A percentile compares a stretch with the other conserved stretches of the same genome.
Evolutionary conservation across 768 basidiomycete species (phyloP).

Genomic region (Russula brevipes): DNA sequence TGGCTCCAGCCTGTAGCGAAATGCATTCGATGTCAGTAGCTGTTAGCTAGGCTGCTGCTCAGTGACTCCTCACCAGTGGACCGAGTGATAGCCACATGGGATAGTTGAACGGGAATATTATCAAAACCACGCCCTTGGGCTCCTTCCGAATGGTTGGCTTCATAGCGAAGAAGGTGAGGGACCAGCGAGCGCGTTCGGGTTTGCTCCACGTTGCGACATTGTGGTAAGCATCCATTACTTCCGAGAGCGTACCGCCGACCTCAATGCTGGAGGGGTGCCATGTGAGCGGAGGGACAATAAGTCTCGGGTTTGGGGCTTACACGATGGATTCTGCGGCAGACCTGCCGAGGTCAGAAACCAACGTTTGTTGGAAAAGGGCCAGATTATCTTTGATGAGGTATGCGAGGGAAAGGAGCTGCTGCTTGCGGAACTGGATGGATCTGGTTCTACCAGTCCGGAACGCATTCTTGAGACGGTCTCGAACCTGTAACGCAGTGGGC

Average conservation of each 20-base stretch:
- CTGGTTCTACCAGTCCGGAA: slow-evolving; percentile 64
- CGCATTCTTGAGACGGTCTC: slow-evolving; percentile 47
- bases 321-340: slow-evolving; percentile 55
- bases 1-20: slow-evolving; percentile 32
- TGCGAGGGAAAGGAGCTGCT: slow-evolving; percentile 69
- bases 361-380: slow-evolving; percentile 51
- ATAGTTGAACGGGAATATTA: slow-evolving; percentile 74
- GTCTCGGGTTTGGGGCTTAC: slow-evolving; percentile 29
- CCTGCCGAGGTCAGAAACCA: slow-evolving; percentile 59
- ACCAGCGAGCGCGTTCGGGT: slow-evolving; percentile 52
- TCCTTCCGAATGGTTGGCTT: slow-evolving; percentile 65
- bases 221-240: slow-evolving; percentile 49
- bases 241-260: slow-evolving; percentile 47
- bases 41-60: too few relatives aligned
- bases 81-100: slow-evolving; percentile 55
- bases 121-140: slow-evolving; percentile 67
- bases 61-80: slow-evolving; percentile 45
- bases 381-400: slow-evolving; percentile 72
- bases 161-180: slow-evolving; percentile 52
- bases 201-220: slow-evolving; percentile 73
- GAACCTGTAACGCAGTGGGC: slow-evolving; percentile 40
- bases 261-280: slow-evolving; percentile 50
- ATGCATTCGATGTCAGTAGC: not conserved
- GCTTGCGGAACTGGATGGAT: slow-evolving; percentile 63
- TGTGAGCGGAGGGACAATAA: not conserved